Base-by-base conservation (phyloP, 2,329 filamentous ascomycete genomes). In the Zymoseptoria crescenta region DNA sequence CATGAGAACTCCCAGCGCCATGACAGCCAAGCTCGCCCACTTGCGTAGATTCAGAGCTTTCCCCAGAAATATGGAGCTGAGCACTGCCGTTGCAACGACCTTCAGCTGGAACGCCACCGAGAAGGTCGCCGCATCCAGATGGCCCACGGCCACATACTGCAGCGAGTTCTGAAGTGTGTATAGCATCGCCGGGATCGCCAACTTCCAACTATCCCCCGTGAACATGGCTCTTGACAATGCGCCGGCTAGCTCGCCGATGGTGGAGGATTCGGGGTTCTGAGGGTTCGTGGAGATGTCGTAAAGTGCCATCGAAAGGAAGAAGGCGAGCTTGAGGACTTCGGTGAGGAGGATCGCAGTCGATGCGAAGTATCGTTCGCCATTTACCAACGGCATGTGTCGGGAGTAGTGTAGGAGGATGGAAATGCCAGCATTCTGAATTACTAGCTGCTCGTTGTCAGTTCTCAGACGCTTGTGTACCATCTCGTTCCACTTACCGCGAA, bases 111-210 rank as follows among this genome's bases (percentile, higher is more conserved):
- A 96, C 27, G 94, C 84, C 60, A 96, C 87, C 74, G 96, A 92
- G 71, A 96, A 97, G 56, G 93, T 91, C 4, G 94, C 91, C 0
- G 93, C 89, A 69, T 96, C 91, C 67, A 97, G 75, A 66, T 97
- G 96, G 62, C 89, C 91, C 9, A 96, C 85, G 1, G 91, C 93
- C 56, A 95, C 83, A 70, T 96, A 99, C 73, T 96, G 91, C 56
- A 97, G 77, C n/a, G 89, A 88, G 70, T 96, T 97, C 69, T 96
- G 91, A 28, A 96, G 73, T 0, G 93, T 96, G 72, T 96, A 97
- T 1, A 97, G 80, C 4, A 85, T 81, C 3, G 93, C 94, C 0
- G 93, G 94, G 49, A 97, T 86, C 8, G 90, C 91, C 64, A 99
- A 77, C 74, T 96, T 96, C 93, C 93, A 97, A 66, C 91, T 91